Base-by-base conservation (phyloP, 805 yeast genomes). In the Myxozyma kluyveri region DNA sequence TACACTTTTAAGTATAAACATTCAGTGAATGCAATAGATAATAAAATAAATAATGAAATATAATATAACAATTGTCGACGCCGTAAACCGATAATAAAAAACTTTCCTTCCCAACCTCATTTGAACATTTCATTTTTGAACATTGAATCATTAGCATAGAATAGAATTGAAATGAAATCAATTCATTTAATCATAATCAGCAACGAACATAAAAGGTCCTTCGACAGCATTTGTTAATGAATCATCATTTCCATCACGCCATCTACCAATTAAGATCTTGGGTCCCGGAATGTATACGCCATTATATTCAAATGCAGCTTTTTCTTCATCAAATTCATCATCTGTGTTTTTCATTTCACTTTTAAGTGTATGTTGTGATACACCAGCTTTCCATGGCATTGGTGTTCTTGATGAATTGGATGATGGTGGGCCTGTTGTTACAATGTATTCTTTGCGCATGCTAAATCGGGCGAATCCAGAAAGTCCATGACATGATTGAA, bases 221-320 rank as follows among this genome's bases (percentile, higher is more conserved):
- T 55, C 59, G 14, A 55, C 59, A 4, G 58, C 57, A 44, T 36
- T 38, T 3, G 44, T 48, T 10, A 23, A n/a, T 29, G 33, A 29
- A 14, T 14, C 14, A 39, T 55, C 59, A 12, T 32, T 40, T 17
- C 54, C 57, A 18, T 55, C 59, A 10, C 59, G 40, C 59, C 59
- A 55, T 12, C 59, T 36, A 22, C 59, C 59, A 7, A 55, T 38
- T 26, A 55, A 37, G 26, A 55, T 55, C 48, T 55, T 55, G 7
- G 59, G 47, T 6, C 59, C 59, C 3, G 59, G 58, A 31, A 55
- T 53, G 21, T 53, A 55, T 14, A 55, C 57, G 12, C 59, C 59
- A 35, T 55, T 55, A 38, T 55, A 55, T 36, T 55, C 59, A 57
- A 57, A 56, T 17, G 49, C 46, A 12, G 47, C 57, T 7, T 38